Evolutionary conservation across 805 yeast species (phyloP).

Genomic region (Metschnikowia bowlesiae): DNA sequence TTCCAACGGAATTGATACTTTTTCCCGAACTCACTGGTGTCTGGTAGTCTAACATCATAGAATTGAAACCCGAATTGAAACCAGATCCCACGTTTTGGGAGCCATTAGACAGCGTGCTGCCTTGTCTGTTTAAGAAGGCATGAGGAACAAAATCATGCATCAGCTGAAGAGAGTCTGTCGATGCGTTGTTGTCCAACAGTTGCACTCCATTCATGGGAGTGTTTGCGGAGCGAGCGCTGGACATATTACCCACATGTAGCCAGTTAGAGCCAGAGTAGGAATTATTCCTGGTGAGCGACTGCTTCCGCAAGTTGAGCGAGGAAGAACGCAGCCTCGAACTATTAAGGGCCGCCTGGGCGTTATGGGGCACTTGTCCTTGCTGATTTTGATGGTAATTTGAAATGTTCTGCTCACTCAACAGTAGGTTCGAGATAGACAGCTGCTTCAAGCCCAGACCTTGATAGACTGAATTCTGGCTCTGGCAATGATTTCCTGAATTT

Average conservation of each 20-base stretch:
- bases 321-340: slow-evolving; percentile 32
- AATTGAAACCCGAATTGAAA: slow-evolving; percentile 20
- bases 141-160: slow-evolving; percentile 44
- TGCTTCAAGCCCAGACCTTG: slow-evolving; percentile 26
- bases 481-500: not conserved
- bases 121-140: slow-evolving; percentile 27
- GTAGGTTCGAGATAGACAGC: slow-evolving; percentile 38
- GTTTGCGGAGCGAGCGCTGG: slow-evolving; percentile 22
- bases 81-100: slow-evolving; percentile 11
- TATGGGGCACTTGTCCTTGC: slow-evolving; percentile 2
- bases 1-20: slow-evolving; percentile 23
- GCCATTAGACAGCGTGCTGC: slow-evolving; percentile 19
- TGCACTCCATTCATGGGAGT: slow-evolving; percentile 15
- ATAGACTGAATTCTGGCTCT: slow-evolving; percentile 10
- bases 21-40: slow-evolving; percentile 37
- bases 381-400: slow-evolving; percentile 23
- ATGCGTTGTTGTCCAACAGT: slow-evolving; percentile 22
- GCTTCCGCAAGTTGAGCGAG: slow-evolving; percentile 37
- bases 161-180: slow-evolving; percentile 41
- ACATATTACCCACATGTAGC: slow-evolving; percentile 43
- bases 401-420: slow-evolving; percentile 38
- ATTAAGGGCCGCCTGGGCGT: slow-evolving; percentile 11
- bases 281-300: slow-evolving; percentile 41
- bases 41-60: slow-evolving; percentile 40
- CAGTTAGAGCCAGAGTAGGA: slow-evolving; percentile 33